Conservation (phyloP, 176 grass and related monocot genomes). For the Eleusine coracana region DNA sequence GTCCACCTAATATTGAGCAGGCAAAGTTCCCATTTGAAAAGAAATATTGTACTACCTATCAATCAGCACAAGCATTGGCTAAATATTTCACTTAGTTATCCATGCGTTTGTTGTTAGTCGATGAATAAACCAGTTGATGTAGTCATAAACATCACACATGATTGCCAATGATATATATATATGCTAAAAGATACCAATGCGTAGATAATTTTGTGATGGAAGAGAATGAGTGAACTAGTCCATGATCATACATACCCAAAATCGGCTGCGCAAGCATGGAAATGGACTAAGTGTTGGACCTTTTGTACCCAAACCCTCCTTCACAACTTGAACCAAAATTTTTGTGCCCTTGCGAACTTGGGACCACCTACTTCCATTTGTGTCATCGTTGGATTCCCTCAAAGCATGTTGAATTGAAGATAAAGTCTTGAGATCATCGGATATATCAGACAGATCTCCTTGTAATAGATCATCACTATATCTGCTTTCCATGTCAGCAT, state of each 20-base stretch:
- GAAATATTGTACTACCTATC: neutral
- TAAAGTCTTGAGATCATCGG: constrained; percentile 56
- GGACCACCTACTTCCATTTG: constrained; percentile 68
- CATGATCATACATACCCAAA: constrained; percentile 74
- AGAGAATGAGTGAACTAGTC: constrained; percentile 16
- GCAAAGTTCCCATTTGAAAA: constrained; percentile 1
- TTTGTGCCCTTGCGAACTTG: constrained; percentile 86
- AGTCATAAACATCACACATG: neutral
- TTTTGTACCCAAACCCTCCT: constrained; percentile 88
- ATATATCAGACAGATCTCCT: constrained; percentile 46
- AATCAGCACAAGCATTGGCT: constrained; percentile 8
- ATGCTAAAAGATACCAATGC: constrained; percentile 18
- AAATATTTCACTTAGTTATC: neutral
- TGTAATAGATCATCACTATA: constrained; percentile 62
- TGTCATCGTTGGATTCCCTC: constrained; percentile 49
- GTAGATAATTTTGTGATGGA: constrained; percentile 16
- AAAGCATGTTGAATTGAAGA: constrained; percentile 62
- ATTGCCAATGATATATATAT: constrained; percentile 27
- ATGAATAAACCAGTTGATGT: neutral
- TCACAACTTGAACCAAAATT: constrained; percentile 95
- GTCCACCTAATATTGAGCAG: neutral
- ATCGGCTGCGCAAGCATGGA: constrained; percentile 88
- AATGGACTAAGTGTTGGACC: constrained; percentile 86
- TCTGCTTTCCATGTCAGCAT: constrained; percentile 59
- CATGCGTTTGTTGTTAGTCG: neutral